A percentile compares a stretch with the other conserved stretches of the same genome.
phyloP scores from a whole-genome alignment of 2,329 filamentous ascomycete species.

The Pestalotiopsis sp. region DNA sequence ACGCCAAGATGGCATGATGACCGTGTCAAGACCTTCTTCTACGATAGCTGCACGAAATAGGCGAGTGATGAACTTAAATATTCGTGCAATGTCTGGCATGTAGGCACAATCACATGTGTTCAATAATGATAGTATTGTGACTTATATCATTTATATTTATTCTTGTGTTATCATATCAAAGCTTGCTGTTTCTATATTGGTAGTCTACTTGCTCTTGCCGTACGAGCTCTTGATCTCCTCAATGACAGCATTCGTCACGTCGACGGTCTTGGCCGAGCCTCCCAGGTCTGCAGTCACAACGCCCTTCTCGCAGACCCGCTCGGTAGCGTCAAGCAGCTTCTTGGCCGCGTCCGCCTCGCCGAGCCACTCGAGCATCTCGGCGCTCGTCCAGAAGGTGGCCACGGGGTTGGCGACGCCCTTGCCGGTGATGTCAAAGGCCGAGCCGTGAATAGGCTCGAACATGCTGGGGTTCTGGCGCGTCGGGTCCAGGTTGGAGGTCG shows the following conservation, averaged over 20 bases:
- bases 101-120: too few relatives aligned
- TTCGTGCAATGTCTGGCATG: too few relatives aligned
- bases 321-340: constrained; percentile 53
- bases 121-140: too few relatives aligned
- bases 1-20: too few relatives aligned
- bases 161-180: too few relatives aligned
- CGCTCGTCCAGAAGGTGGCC: constrained; percentile 60
- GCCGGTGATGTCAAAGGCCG: constrained; percentile 60
- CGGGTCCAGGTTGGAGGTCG: constrained; percentile 70
- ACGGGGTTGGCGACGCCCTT: constrained; percentile 61
- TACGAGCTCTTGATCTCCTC: constrained; percentile 21
- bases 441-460: constrained; percentile 65
- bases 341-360: constrained; percentile 54
- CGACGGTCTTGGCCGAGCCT: constrained; percentile 41
- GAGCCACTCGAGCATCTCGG: constrained; percentile 61
- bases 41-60: too few relatives aligned
- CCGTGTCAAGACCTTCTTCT: too few relatives aligned
- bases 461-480: constrained; percentile 54
- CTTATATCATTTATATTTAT: too few relatives aligned
- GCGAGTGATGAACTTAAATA: too few relatives aligned
- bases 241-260: constrained; percentile 37
- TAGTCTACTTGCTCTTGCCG: constrained; percentile 9
- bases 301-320: constrained; percentile 53
- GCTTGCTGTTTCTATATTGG: too few relatives aligned
- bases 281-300: constrained; percentile 58